These are phyloP conservation scores for Mortierella sp. DNA, from an alignment of 371 early-diverging fungal genomes.

Conservation along the genomic window DNA sequence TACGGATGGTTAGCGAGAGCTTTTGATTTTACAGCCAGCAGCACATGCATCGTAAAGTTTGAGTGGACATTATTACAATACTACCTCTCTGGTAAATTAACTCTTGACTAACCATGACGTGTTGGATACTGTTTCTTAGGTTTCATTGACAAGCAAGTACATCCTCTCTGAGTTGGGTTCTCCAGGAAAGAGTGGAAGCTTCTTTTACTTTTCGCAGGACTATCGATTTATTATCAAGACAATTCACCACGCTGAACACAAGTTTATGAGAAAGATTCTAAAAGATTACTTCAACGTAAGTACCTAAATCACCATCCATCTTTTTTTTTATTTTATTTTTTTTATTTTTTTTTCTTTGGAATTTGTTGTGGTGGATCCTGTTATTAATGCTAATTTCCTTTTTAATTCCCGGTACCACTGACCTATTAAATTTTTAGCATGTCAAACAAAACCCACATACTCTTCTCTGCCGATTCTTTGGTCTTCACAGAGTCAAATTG, in stretches of 20 bases:
- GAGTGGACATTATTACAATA: background rate
- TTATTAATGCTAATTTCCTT: background rate
- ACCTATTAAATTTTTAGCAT: slow-evolving; percentile 67
- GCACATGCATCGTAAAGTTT: slow-evolving; percentile 7
- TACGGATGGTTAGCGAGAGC: slow-evolving; percentile 10
- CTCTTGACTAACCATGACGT: background rate
- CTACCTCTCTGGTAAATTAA: background rate
- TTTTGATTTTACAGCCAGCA: slow-evolving; percentile 5
- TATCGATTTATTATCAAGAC: slow-evolving; percentile 98
- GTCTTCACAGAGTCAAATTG: slow-evolving; percentile 95
- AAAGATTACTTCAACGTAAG: slow-evolving; percentile 85
- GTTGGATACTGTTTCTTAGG: slow-evolving; percentile 52
- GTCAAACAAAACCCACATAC: slow-evolving; percentile 94
- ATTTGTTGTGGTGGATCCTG: too few relatives aligned
- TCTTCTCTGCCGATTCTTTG: slow-evolving; percentile 92
- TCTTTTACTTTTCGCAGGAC: slow-evolving; percentile 97
- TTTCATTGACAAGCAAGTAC: slow-evolving; percentile 96
- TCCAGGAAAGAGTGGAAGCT: slow-evolving; percentile 95
- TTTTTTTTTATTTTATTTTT: too few relatives aligned
- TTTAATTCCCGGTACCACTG: background rate
- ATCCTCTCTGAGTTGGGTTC: slow-evolving; percentile 95
- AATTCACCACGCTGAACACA: slow-evolving; percentile 94
- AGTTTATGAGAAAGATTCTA: slow-evolving; percentile 89
- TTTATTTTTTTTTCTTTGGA: background rate
- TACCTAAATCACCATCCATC: background rate